These are phyloP conservation scores for Debaryomyces prosopidis DNA, from an alignment of 805 yeast species.

Conservation along the genomic window DNA sequence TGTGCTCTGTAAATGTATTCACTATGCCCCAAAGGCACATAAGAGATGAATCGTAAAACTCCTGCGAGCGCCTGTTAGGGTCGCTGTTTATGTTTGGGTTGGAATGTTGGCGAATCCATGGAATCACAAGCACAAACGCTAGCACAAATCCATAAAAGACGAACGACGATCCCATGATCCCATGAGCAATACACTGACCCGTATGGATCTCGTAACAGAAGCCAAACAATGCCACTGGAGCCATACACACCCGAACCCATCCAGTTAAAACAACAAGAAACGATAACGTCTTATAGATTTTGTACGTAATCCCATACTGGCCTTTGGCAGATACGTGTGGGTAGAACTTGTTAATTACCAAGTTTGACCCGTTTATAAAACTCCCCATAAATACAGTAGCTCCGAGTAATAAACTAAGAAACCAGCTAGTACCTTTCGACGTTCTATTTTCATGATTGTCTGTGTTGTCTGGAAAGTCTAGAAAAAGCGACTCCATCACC, in stretches of 20 bases:
- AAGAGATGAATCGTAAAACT: constrained; percentile 75
- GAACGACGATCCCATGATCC: constrained; percentile 93
- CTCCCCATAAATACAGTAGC: constrained; percentile 55
- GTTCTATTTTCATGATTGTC: constrained; percentile 68
- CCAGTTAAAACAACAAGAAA: constrained; percentile 55
- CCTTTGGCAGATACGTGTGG: constrained; percentile 35
- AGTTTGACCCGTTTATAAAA: constrained; percentile 52
- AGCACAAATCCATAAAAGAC: constrained; percentile 76
- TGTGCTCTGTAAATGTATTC: constrained; percentile 93
- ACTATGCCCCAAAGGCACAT: constrained; percentile 91
- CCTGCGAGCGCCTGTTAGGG: constrained; percentile 56
- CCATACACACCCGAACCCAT: constrained; percentile 78
- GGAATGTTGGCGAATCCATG: constrained; percentile 64
- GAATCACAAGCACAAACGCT: constrained; percentile 63
- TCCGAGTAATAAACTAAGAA: constrained; percentile 49
- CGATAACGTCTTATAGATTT: constrained; percentile 46
- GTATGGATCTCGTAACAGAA: constrained; percentile 82
- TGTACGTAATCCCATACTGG: constrained; percentile 34
- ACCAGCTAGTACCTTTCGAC: constrained; percentile 69
- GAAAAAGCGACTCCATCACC: constrained; percentile 53
- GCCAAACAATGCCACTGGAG: constrained; percentile 82
- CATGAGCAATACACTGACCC: constrained; percentile 96
- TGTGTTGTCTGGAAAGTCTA: constrained; percentile 60
- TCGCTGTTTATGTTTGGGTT: constrained; percentile 13
- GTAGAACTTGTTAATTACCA: constrained; percentile 34